Conservation (phyloP, 306 rosid genomes). For the Lagenaria siceraria region DNA sequence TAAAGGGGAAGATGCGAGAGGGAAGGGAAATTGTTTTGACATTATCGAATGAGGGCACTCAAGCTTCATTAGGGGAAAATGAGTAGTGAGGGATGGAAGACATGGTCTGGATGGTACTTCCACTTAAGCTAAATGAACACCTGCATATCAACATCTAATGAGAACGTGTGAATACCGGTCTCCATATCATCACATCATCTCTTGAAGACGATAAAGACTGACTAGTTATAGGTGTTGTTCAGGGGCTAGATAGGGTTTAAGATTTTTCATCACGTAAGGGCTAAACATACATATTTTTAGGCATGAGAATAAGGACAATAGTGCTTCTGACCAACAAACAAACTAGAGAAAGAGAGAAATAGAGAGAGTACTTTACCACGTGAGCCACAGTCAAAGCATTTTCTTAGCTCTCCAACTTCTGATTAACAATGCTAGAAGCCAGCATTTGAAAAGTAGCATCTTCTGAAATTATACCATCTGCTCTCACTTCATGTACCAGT, state of each 20-base stretch:
- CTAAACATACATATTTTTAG: neutral
- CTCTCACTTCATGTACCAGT: conserved; percentile 28
- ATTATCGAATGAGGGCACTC: too few species aligned
- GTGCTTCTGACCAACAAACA: neutral
- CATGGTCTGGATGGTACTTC: too few species aligned
- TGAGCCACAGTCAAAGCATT: neutral
- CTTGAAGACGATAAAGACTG: neutral
- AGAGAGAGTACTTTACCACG: neutral
- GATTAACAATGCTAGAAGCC: neutral
- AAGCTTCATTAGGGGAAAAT: too few species aligned
- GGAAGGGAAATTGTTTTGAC: too few species aligned
- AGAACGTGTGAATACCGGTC: too few species aligned
- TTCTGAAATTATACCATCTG: conserved; percentile 31
- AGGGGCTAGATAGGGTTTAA: neutral
- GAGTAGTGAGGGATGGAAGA: too few species aligned
- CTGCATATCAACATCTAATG: too few species aligned
- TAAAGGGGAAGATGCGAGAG: too few species aligned
- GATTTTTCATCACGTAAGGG: neutral
- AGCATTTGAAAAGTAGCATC: conserved; percentile 11
- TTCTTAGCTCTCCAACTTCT: neutral
- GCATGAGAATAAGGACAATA: neutral
- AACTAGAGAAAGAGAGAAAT: neutral
- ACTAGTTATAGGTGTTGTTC: neutral
- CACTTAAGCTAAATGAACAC: too few species aligned
- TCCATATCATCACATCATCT: neutral